A percentile compares a stretch with the other conserved stretches of the same genome.
Conservation (phyloP, 495 filamentous ascomycete species). For the Oidiodendron maius region DNA sequence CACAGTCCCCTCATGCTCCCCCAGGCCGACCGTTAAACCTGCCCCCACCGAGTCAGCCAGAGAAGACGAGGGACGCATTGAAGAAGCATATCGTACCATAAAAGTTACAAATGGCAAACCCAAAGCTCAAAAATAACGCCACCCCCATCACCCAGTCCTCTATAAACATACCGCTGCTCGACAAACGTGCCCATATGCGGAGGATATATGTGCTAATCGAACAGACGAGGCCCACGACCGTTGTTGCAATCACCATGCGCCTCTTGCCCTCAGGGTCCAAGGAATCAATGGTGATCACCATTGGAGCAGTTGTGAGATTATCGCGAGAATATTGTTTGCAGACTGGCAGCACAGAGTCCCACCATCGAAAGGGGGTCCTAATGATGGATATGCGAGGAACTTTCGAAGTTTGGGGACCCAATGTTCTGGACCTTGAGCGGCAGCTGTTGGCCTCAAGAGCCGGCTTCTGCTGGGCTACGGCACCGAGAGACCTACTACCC, state of each 20-base stretch:
- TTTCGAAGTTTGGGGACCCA: too few relatives aligned
- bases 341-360: too few relatives aligned
- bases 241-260: conserved; percentile 1
- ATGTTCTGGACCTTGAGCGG: too few relatives aligned
- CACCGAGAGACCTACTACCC: too few relatives aligned
- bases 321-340: too few relatives aligned
- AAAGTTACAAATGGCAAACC: background rate
- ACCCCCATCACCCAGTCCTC: conserved; percentile 11
- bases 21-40: conserved; percentile 9
- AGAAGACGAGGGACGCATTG: background rate
- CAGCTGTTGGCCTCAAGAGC: too few relatives aligned
- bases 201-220: conserved; percentile 3
- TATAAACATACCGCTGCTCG: conserved; percentile 1
- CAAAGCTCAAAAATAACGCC: conserved; percentile 6
- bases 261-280: conserved; percentile 1
- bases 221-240: background rate
- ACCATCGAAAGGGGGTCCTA: too few relatives aligned
- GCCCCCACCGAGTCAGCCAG: background rate
- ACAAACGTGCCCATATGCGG: background rate
- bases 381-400: too few relatives aligned
- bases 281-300: background rate
- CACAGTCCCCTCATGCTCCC: conserved; percentile 3
- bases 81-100: background rate
- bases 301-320: too few relatives aligned
- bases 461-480: too few relatives aligned